Base-by-base conservation (phyloP, 306 rosid genomes). In the Malus asiatica region DNA sequence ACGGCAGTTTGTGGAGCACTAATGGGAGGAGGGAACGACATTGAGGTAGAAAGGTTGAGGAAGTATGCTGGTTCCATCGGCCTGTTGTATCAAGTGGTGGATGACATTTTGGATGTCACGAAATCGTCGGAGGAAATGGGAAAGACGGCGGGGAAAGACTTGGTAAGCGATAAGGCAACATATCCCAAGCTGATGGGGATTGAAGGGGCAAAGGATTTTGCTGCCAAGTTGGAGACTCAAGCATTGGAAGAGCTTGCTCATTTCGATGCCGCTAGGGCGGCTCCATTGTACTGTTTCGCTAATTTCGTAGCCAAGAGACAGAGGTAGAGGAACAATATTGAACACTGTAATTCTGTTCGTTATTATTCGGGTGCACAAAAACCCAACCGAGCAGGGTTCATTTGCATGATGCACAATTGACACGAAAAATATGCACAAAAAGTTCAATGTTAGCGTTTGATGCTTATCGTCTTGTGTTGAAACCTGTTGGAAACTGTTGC, bases 131-230 rank as follows among this genome's bases (percentile, higher is more conserved):
- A 59, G 60, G 83, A 71, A 38, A 20, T 84, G 64, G 85, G 83
- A 42, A 84, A 84, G 75, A 75, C 79, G 3, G 81, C 85, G 3
- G 83, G 83, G 76, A 84, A 78, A 63, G 83, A 84, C 60, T 79
- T 81, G 66, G 80, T 8, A 0, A 66, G 14, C 22, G 66, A 71
- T n/a, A 84, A 84, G 81, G 85, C 81, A 4, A 81, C 88, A 4
- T 84, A 78, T 69, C 85, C 85, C 5, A 81, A 84, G 66, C 67
- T 75, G 52, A 74, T 84, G 73, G 88, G 88, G 18, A 22, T 78
- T 45, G 71, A 81, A 16, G 72, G 40, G 64, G 81, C 85, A 22
- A 70, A 11, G 52, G 60, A 66, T 20, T 81, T 78, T 32, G 81
- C 78, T 8, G 58, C 13, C 9, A 23, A 58, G 11, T 46, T 77